phyloP scores from a whole-genome alignment of 164 flowering plant species.

The Berberis vulgaris region DNA sequence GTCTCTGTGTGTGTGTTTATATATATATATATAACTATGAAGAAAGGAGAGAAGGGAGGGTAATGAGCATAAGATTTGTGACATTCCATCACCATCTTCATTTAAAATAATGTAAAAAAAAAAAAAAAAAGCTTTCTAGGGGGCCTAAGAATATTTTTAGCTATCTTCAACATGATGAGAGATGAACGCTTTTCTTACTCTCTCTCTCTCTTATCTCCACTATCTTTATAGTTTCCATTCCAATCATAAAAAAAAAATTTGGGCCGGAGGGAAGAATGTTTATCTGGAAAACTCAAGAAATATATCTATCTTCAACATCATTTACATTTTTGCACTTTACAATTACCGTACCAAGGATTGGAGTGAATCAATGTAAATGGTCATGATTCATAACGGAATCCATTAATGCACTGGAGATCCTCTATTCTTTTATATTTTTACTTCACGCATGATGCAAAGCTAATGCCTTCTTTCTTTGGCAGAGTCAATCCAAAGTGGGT shows the following conservation, averaged over 20 bases:
- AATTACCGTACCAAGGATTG: too few species aligned
- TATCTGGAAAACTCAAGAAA: too few species aligned
- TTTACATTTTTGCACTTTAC: too few species aligned
- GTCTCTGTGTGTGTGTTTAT: neutral
- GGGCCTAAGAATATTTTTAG: neutral
- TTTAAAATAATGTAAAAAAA: neutral
- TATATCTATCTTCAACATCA: too few species aligned
- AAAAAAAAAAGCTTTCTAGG: neutral
- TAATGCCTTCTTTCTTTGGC: slow-evolving; percentile 16
- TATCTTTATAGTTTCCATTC: too few species aligned
- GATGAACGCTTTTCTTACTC: neutral
- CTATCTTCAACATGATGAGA: neutral
- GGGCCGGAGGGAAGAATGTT: too few species aligned
- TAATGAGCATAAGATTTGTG: neutral
- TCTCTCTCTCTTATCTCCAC: neutral
- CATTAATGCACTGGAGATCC: too few species aligned
- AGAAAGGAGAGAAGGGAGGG: too few species aligned
- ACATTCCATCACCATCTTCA: neutral
- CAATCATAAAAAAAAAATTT: too few species aligned
- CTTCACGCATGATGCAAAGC: neutral
- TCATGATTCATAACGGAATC: too few species aligned
- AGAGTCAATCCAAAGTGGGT: slow-evolving; percentile 99
- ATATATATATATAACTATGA: too few species aligned
- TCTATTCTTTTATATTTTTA: neutral
- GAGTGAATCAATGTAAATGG: too few species aligned